Base-by-base conservation (phyloP, 805 yeast genomes). In the Candida ficus region DNA sequence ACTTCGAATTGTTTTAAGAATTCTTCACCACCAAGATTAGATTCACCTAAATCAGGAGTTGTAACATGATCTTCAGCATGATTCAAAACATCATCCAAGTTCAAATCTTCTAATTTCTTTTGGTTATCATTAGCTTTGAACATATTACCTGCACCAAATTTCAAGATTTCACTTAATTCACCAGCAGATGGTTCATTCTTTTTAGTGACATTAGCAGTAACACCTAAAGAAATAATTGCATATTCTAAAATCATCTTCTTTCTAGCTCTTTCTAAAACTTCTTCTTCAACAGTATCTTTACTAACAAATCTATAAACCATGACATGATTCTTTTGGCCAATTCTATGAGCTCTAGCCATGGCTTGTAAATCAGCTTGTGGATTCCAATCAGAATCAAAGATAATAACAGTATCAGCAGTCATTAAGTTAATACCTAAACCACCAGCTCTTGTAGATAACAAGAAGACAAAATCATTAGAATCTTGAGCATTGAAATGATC, bases 351-450 rank as follows among this genome's bases (percentile, higher is more conserved):
- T 65, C 99, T 80, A 0, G 99, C 99, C 99, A 93, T 93, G 1
- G 99, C 99, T 65, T 93, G 99, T 55, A 93, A 70, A 72, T 93
- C 99, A 0, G 99, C 99, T 62, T 93, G 99, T 0, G 99, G 99
- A 59, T 93, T 93, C 99, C 99, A 93, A 67, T 93, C 99, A 5
- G 96, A 87, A 64, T 93, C 99, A 64, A 93, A 93, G 30, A 93
- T 91, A 52, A 93, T 87, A 22, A 93, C 99, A 7, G 99, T 93
- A 58, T 93, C 99, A 4, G 99, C 99, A 6, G 99, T 93, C 99
- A 93, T 93, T 60, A 93, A 71, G 61, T 93, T 93, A 60, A 93
- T 93, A 64, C 99, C 99, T 46, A 93, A 71, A 40, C 99, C 99
- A 69, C 99, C 99, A 12, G 99, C 99, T 68, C 99, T 78, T 1